Base-by-base conservation (phyloP, 1,284 basidiomycete genomes). In the Stygiomarasmius scandens region DNA sequence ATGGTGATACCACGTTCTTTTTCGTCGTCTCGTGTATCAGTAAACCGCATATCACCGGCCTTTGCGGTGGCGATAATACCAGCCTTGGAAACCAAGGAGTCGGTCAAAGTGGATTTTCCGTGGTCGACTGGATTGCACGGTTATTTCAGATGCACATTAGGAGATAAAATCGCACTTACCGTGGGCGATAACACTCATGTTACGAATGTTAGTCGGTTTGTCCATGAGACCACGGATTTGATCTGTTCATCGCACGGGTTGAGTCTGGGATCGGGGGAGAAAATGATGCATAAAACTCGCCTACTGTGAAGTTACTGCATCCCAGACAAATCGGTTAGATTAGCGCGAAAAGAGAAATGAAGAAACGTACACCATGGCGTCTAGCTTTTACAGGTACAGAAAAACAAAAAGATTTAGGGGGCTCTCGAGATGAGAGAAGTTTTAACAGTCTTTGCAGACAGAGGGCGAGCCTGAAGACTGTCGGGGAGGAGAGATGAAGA, bases 1-100 rank as follows among this genome's bases (percentile, higher is more conserved):
- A 99, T 99, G 61, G 97, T 99, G 72, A 99, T 99, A 85, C 97
- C 97, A 81, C 97, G 96, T 77, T 99, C 97, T 76, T 98, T 99
- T 83, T 99, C 97, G 75, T 99, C 97, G 44, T 93, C 88, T 84
- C 96, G 82, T 68, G 97, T 99, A 79, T 99, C 96, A 65, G 94
- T 99, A 77, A 96, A 98, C 68, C 97, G 95, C 86, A 93, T 86
- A 65, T 98, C 96, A 77, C 96, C 96, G 64, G 97, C 95, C 78
- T 98, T 98, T 71, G 94, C 81, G 58, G 83, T 80, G 67, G 97
- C 96, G 71, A 99, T 98, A 75, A 99, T 99, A 89, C 97, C 97
- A 64, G 97, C 97, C 84, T 99, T 99, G 67, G 96, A 96, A 70
- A 99, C 96, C 58, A 99, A 85, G 54, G 97, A 98, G 78, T 99